Conservation (phyloP, 2,329 filamentous ascomycete species). For the Mariannaea sp. region DNA sequence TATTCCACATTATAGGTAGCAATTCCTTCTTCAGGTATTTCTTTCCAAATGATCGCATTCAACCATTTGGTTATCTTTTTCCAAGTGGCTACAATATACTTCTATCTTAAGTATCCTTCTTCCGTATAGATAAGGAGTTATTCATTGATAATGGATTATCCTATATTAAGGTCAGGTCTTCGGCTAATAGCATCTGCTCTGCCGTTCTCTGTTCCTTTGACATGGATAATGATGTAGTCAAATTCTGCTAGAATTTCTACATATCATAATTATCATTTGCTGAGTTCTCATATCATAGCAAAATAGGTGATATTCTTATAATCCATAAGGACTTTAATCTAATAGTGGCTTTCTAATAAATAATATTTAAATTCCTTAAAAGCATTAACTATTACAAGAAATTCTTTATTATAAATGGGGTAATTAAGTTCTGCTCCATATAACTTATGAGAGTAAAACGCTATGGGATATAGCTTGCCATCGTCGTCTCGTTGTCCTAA, state of each 20-base stretch:
- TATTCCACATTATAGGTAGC: too few relatives aligned
- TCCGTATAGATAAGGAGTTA: too few relatives aligned
- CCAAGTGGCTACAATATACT: too few relatives aligned
- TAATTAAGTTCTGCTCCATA: slow-evolving; percentile 32
- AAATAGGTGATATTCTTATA: slow-evolving; percentile 33
- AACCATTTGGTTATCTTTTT: too few relatives aligned
- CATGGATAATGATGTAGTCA: background rate
- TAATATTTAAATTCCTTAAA: slow-evolving; percentile 36
- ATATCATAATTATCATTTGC: slow-evolving; percentile 22
- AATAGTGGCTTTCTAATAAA: slow-evolving; percentile 18
- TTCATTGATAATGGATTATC: too few relatives aligned
- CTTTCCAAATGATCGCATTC: too few relatives aligned
- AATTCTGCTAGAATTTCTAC: background rate
- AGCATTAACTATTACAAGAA: slow-evolving; percentile 32
- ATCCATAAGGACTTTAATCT: slow-evolving; percentile 28
- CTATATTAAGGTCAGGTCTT: too few relatives aligned
- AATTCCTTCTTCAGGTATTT: too few relatives aligned
- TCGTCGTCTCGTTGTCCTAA: slow-evolving; percentile 20
- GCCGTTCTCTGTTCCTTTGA: too few relatives aligned
- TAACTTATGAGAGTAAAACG: slow-evolving; percentile 29
- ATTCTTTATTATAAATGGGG: slow-evolving; percentile 32
- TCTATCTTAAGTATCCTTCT: too few relatives aligned
- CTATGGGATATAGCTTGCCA: slow-evolving; percentile 16
- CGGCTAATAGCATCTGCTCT: too few relatives aligned
- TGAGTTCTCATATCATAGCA: slow-evolving; percentile 22